These are phyloP conservation scores for Cyberlindnera amylophila DNA, from an alignment of 805 yeast species.

Conservation along the genomic window DNA sequence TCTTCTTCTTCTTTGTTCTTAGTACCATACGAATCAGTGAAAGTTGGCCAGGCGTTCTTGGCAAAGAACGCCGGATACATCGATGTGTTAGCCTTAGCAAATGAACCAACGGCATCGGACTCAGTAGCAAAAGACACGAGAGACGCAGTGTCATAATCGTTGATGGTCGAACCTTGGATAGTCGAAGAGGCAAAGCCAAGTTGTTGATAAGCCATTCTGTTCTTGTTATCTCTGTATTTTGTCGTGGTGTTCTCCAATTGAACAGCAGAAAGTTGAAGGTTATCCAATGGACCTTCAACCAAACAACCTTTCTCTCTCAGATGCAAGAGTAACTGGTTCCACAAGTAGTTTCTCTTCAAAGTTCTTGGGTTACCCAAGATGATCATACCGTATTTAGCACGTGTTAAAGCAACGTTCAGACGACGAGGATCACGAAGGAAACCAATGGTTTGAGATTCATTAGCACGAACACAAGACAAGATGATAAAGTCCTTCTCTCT, in stretches of 20 bases:
- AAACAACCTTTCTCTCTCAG: constrained; percentile 81
- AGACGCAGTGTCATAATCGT: constrained; percentile 36
- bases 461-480: constrained; percentile 79
- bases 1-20: constrained; percentile 11
- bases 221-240: constrained; percentile 13
- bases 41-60: constrained; percentile 25
- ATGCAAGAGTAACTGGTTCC: constrained; percentile 76
- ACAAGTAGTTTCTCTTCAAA: constrained; percentile 61
- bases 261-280: constrained; percentile 67
- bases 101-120: constrained; percentile 16
- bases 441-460: constrained; percentile 70
- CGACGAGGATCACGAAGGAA: constrained; percentile 83
- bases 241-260: constrained; percentile 39
- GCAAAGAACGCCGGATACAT: constrained; percentile 21
- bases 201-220: constrained; percentile 7
- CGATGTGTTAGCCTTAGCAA: constrained; percentile 7
- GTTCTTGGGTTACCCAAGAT: constrained; percentile 84
- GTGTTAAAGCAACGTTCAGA: constrained; percentile 82
- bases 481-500: constrained; percentile 81
- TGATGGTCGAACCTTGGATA: constrained; percentile 17
- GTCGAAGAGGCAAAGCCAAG: constrained; percentile 10
- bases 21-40: constrained; percentile 12
- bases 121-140: constrained; percentile 36
- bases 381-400: constrained; percentile 80
- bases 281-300: constrained; percentile 86